Conservation (phyloP, 2,329 filamentous ascomycete species). For the Pseudogymnoascus pannorum region DNA sequence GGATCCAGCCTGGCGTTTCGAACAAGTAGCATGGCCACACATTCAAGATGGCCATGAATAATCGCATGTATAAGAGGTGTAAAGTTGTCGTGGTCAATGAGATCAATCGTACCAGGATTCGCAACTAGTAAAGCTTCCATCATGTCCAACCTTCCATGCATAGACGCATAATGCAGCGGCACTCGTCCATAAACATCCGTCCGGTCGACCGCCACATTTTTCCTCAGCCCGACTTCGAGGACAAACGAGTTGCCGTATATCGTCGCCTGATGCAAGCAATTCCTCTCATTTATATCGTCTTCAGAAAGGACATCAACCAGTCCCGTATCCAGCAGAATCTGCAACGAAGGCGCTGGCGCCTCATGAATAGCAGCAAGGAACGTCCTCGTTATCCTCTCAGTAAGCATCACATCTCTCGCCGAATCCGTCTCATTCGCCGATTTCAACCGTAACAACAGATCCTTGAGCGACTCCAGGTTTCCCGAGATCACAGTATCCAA, state of each 20-base stretch:
- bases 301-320: constrained; percentile 87
- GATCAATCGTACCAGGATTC: constrained; percentile 69
- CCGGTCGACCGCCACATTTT: constrained; percentile 67
- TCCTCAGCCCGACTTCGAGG: constrained; percentile 65
- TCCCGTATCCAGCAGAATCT: constrained; percentile 69
- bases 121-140: constrained; percentile 64
- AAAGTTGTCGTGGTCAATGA: constrained; percentile 94
- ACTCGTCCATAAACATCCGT: constrained; percentile 92
- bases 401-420: constrained; percentile 47
- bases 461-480: constrained; percentile 68
- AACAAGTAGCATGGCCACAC: constrained; percentile 69
- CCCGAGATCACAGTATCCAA: constrained; percentile 80
- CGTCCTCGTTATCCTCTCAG: constrained; percentile 77
- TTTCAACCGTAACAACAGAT: constrained; percentile 70
- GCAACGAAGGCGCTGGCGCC: constrained; percentile 68
- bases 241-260: constrained; percentile 84
- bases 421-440: constrained; percentile 48
- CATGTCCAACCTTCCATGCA: constrained; percentile 85
- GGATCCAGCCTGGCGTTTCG: constrained; percentile 81
- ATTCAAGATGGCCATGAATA: constrained; percentile 74
- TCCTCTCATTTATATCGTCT: constrained; percentile 96
- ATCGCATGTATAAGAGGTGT: constrained; percentile 93
- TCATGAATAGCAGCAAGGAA: constrained; percentile 88
- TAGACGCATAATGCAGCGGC: constrained; percentile 90
- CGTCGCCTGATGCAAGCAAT: constrained; percentile 92